Evolutionary conservation across 2,329 filamentous ascomycete genomes (phyloP).

Genomic region (Bretziella fagacearum): DNA sequence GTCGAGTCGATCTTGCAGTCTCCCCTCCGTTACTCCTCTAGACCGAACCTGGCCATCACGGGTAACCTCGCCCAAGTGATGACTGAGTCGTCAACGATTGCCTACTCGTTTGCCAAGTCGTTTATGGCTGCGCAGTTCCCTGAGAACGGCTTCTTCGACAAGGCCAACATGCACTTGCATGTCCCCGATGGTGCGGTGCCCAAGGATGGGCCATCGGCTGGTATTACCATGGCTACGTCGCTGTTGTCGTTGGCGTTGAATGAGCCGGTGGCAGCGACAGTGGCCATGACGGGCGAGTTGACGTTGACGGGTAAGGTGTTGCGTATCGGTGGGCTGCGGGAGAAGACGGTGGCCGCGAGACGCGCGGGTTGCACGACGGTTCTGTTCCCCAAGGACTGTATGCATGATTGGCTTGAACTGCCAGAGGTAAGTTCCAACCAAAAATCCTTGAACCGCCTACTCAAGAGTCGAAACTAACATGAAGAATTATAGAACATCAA

Average conservation of each 20-base stretch:
- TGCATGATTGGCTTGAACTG: constrained; percentile 92
- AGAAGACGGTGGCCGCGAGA: constrained; percentile 93
- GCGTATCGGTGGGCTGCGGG: constrained; percentile 78
- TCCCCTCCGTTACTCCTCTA: constrained; percentile 53
- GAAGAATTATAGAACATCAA: constrained; percentile 71
- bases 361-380: constrained; percentile 84
- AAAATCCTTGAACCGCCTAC: not conserved
- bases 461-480: not conserved
- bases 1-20: constrained; percentile 91
- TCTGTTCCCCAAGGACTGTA: constrained; percentile 88
- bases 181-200: constrained; percentile 91
- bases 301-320: constrained; percentile 95
- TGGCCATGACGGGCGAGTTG: constrained; percentile 96
- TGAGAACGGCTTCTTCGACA: constrained; percentile 89
- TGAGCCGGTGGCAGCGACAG: constrained; percentile 58
- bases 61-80: constrained; percentile 92
- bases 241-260: constrained; percentile 73
- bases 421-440: constrained; percentile 56
- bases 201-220: constrained; percentile 84
- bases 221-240: constrained; percentile 96
- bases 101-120: constrained; percentile 89
- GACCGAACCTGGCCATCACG: constrained; percentile 72
- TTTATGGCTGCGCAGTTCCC: constrained; percentile 72
- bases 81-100: constrained; percentile 93
- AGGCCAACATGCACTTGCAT: constrained; percentile 86